Evolutionary conservation across 192 early-diverging fungal species (phyloP).

Genomic region (Coemansia sp.): DNA sequence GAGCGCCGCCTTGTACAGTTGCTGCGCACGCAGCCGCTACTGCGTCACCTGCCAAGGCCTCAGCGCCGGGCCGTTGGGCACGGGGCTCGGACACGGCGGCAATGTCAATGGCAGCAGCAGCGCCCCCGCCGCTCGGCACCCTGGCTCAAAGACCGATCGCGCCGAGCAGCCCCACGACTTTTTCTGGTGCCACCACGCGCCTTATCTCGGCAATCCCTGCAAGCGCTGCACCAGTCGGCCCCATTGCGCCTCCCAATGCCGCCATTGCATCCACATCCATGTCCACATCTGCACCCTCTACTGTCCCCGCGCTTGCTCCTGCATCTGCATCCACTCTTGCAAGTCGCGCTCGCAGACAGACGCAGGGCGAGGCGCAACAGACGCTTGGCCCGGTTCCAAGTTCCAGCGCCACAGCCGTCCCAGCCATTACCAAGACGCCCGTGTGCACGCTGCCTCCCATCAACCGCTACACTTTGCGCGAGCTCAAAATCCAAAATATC

Average conservation of each 20-base stretch:
- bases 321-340: not conserved
- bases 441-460: conserved; percentile 64
- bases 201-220: conserved; percentile 3
- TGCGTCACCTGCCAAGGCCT: not conserved
- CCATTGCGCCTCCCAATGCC: not conserved
- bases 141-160: not conserved
- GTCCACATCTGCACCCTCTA: not conserved
- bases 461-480: conserved; percentile 84
- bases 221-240: not conserved
- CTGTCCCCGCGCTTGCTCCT: not conserved
- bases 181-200: not conserved
- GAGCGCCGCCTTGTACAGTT: not conserved
- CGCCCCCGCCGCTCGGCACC: not conserved
- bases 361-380: conserved; percentile 5
- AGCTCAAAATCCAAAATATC: conserved; percentile 81
- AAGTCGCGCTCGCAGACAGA: conserved; percentile 5
- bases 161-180: not conserved
- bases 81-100: not conserved
- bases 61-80: conserved; percentile 1
- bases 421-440: not conserved
- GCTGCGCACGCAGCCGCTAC: not conserved
- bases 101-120: not conserved
- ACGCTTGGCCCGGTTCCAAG: not conserved
- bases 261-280: conserved; percentile 2
- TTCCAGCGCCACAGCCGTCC: not conserved